Conservation (phyloP, 2,329 filamentous ascomycete genomes). For the Ascochyta viciae-villosae region DNA sequence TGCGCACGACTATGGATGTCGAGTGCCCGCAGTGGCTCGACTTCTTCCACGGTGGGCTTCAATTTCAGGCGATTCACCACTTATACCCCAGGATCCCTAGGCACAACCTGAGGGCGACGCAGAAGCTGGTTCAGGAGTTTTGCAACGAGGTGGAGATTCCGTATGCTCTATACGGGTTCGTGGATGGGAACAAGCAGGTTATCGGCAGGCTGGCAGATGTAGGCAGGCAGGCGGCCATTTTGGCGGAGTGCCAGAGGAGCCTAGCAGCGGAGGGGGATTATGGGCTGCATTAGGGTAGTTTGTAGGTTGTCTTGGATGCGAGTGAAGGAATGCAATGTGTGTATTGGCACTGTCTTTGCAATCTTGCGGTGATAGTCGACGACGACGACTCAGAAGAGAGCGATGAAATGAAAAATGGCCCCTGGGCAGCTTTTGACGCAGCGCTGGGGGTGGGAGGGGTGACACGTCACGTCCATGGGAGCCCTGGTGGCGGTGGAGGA, state of each 20-base stretch:
- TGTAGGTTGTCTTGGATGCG: neutral
- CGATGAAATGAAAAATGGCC: slow-evolving; percentile 8
- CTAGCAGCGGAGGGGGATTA: slow-evolving; percentile 47
- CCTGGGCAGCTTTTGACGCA: slow-evolving; percentile 11
- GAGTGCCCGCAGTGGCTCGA: slow-evolving; percentile 76
- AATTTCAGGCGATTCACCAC: slow-evolving; percentile 77
- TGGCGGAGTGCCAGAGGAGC: slow-evolving; percentile 62
- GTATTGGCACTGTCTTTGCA: neutral
- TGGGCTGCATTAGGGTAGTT: slow-evolving; percentile 29
- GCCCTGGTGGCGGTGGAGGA: slow-evolving; percentile 10
- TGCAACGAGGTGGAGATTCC: slow-evolving; percentile 69
- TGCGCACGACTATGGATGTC: slow-evolving; percentile 77
- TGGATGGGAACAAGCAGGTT: slow-evolving; percentile 67
- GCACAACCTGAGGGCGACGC: slow-evolving; percentile 69
- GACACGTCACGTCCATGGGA: slow-evolving; percentile 16
- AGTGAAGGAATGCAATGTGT: slow-evolving; percentile 4
- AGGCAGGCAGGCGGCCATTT: slow-evolving; percentile 65
- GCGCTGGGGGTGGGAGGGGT: slow-evolving; percentile 6
- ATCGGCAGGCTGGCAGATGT: slow-evolving; percentile 64
- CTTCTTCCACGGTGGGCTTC: slow-evolving; percentile 74
- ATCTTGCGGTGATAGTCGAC: neutral
- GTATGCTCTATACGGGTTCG: slow-evolving; percentile 68
- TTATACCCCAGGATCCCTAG: slow-evolving; percentile 72
- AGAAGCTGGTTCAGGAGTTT: slow-evolving; percentile 67
- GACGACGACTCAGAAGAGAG: neutral